Evolutionary conservation across 768 basidiomycete genomes (phyloP), one percentile per base, ranked within the genome.

Genomic region (Auriscalpium vulgare): DNA sequence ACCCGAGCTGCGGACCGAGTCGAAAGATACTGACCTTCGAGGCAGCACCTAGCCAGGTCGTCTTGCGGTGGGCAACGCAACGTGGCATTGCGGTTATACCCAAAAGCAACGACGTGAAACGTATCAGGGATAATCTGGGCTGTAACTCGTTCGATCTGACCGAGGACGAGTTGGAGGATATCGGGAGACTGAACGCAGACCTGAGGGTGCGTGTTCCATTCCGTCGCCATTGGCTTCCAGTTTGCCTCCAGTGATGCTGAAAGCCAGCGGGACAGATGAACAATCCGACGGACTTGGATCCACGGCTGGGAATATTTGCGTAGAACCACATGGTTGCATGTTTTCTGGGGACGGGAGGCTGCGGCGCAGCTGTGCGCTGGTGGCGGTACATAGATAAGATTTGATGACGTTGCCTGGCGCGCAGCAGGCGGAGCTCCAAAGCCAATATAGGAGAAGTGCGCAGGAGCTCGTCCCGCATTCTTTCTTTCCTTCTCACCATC

Each of bases 301-400:
- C 79, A 53, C 77, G 81, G 37, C 65, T 89, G 56, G 79, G 72
- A 8, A 87, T 91, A 62, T 91, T 88, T 66, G 87, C 85, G 34
- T 90, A 71, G 78, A 58, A 35, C 36, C 21, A 8, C 14, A 43
- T 43, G 40, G 2, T 3, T 43, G 40, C 13, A 17, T 13, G 17
- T 43, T 17, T 43, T 43, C 17, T 43, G 1, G 13, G 40, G 40
- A 17, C 3, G 2, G 21, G 14, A 11, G 23, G 3, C 47, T 47
- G 40, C 40, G 40, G 40, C 40, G 40, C 40, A 47, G 47, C 4
- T 2, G 47, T 19, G 13, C 47, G 47, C n/a, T 21, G 23, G 47
- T 55, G 54, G 9, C 19, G n/a, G 53, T 52, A 19, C 13, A 17
- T 2, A 43, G 40, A 43, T 43, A 43, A 43, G 40, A 43, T 43